These are phyloP conservation scores for Elymus sibiricus DNA, from an alignment of 176 grass and related monocot species.

Conservation along the genomic window DNA sequence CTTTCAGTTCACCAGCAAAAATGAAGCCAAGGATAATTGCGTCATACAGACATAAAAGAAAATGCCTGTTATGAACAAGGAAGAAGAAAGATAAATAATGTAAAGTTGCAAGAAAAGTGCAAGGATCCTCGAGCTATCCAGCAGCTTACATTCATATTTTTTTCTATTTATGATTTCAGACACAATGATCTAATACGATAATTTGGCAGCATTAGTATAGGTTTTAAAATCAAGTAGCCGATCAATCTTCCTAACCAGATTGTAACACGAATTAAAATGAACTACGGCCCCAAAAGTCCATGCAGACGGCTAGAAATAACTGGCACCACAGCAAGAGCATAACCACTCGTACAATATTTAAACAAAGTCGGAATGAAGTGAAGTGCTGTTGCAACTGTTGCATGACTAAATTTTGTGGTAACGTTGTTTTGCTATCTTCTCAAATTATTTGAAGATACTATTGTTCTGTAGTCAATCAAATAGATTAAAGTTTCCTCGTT, in stretches of 20 bases:
- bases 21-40: constrained; percentile 56
- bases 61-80: constrained; percentile 56
- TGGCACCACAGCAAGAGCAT: too few species aligned
- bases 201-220: not conserved
- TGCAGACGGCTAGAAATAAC: not conserved
- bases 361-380: too few species aligned
- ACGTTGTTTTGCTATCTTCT: too few species aligned
- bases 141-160: too few species aligned
- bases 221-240: constrained; percentile 8
- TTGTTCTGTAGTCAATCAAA: too few species aligned
- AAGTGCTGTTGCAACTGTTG: too few species aligned
- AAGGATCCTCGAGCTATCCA: not conserved
- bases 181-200: not conserved
- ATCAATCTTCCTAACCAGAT: not conserved
- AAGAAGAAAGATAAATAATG: constrained; percentile 9
- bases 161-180: too few species aligned
- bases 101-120: not conserved
- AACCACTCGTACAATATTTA: too few species aligned
- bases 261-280: not conserved
- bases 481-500: too few species aligned
- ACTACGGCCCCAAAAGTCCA: not conserved
- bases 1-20: constrained; percentile 82
- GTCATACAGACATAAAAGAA: constrained; percentile 88
- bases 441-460: too few species aligned
- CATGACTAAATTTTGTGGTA: too few species aligned